Conservation (phyloP, 805 yeast genomes). For the Cyberlindnera suaveolens region DNA sequence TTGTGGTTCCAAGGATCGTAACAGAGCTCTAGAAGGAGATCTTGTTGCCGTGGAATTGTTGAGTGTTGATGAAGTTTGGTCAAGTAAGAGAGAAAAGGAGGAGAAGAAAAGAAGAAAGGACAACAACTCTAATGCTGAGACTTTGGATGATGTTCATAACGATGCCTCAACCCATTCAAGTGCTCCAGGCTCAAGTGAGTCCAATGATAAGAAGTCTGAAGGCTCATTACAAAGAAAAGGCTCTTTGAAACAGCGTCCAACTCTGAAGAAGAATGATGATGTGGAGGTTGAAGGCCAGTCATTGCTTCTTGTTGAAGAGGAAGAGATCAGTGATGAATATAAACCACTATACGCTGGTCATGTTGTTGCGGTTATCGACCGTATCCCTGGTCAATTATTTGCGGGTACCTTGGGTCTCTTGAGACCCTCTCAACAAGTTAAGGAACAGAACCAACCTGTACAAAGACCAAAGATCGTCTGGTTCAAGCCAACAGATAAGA, state of each 20-base stretch:
- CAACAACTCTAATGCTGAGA: constrained; percentile 32
- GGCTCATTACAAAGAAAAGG: constrained; percentile 68
- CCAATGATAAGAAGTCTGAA: constrained; percentile 15
- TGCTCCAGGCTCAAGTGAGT: constrained; percentile 2
- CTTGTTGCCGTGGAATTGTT: constrained; percentile 91
- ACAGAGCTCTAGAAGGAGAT: constrained; percentile 95
- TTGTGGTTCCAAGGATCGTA: constrained; percentile 97
- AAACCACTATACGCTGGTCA: constrained; percentile 97
- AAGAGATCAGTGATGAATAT: constrained; percentile 85
- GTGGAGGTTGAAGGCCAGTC: constrained; percentile 99
- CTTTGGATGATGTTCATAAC: constrained; percentile 57
- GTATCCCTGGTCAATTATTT: constrained; percentile 94
- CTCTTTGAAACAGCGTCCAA: constrained; percentile 89
- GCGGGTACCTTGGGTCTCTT: constrained; percentile 90
- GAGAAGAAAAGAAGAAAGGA: constrained; percentile 92
- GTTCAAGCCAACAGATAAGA: constrained; percentile 98
- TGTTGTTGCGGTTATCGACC: constrained; percentile 94
- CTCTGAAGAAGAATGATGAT: constrained; percentile 96
- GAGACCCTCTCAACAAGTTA: constrained; percentile 83
- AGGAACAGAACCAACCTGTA: constrained; percentile 22
- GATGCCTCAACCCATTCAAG: constrained; percentile 59
- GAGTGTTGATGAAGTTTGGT: constrained; percentile 97
- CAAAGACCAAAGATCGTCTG: constrained; percentile 89
- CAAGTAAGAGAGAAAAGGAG: constrained; percentile 90
- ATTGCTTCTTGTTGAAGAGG: constrained; percentile 85